These are phyloP conservation scores for Peniophora sp. DNA, from an alignment of 1,284 basidiomycete genomes.

Conservation along the genomic window DNA sequence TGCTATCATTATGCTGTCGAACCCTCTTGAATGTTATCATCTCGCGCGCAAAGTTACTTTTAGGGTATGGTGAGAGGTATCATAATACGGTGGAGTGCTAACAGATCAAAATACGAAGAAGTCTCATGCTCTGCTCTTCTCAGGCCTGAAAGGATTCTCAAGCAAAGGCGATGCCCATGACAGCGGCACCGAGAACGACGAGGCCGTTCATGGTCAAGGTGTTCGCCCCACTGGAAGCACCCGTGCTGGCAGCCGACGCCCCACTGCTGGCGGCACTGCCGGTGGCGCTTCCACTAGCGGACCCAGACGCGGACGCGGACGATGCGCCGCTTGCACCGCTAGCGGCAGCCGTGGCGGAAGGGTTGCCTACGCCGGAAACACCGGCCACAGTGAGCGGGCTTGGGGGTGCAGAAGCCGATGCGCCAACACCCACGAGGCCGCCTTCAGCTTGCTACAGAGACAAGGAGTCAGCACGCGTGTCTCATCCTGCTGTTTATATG, in stretches of 20 bases:
- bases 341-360: constrained; percentile 7
- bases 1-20: not conserved
- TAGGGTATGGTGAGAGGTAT: not conserved
- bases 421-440: constrained; percentile 33
- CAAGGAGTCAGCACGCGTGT: not conserved
- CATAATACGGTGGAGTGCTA: too few species aligned
- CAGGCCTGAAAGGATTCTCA: not conserved
- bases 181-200: not conserved
- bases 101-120: not conserved
- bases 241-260: not conserved
- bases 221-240: not conserved
- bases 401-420: constrained; percentile 34
- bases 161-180: not conserved
- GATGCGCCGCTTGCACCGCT: not conserved
- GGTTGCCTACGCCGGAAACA: constrained; percentile 18
- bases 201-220: not conserved
- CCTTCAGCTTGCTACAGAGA: constrained; percentile 27
- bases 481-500: not conserved
- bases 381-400: constrained; percentile 25
- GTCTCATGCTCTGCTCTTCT: not conserved
- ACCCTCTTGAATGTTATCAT: not conserved
- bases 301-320: not conserved
- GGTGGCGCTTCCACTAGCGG: not conserved
- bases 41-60: not conserved
- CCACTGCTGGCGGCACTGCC: not conserved